These are phyloP conservation scores for Saccharomyces hybrid DNA, from an alignment of 1,139 yeast genomes.

Conservation along the genomic window DNA sequence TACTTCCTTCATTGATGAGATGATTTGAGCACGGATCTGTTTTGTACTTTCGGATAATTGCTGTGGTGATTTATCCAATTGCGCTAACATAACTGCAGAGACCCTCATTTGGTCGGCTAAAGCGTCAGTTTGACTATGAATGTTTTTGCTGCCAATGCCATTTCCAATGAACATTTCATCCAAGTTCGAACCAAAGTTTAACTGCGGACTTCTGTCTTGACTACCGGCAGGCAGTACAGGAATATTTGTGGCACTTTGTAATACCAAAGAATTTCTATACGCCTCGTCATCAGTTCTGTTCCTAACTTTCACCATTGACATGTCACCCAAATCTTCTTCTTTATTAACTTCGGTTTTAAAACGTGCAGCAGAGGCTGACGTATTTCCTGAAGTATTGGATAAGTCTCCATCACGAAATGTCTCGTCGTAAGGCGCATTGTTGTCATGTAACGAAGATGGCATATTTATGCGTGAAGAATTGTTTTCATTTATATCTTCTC, in stretches of 20 bases:
- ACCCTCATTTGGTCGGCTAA: conserved; percentile 90
- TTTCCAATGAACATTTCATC: conserved; percentile 21
- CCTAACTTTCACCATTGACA: conserved; percentile 44
- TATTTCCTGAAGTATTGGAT: neutral
- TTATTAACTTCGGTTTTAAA: conserved; percentile 7
- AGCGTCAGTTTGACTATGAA: conserved; percentile 34
- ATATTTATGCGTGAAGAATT: neutral
- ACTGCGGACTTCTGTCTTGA: conserved; percentile 30
- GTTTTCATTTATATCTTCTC: conserved; percentile 4
- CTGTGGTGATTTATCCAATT: conserved; percentile 62
- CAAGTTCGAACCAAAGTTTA: conserved; percentile 32
- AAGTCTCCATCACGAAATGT: conserved; percentile 1
- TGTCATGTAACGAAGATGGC: neutral
- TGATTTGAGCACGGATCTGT: conserved; percentile 72
- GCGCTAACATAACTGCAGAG: conserved; percentile 90
- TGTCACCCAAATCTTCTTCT: conserved; percentile 56
- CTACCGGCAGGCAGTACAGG: conserved; percentile 33
- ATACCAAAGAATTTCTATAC: conserved; percentile 33
- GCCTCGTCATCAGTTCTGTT: conserved; percentile 38
- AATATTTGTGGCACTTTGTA: conserved; percentile 34
- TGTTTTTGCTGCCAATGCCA: conserved; percentile 11
- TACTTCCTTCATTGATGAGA: conserved; percentile 80
- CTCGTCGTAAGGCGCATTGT: neutral
- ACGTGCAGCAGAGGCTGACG: neutral
- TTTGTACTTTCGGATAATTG: conserved; percentile 52